phyloP scores from a whole-genome alignment of 2,329 filamentous ascomycete genomes.

The Talaromyces sp. region DNA sequence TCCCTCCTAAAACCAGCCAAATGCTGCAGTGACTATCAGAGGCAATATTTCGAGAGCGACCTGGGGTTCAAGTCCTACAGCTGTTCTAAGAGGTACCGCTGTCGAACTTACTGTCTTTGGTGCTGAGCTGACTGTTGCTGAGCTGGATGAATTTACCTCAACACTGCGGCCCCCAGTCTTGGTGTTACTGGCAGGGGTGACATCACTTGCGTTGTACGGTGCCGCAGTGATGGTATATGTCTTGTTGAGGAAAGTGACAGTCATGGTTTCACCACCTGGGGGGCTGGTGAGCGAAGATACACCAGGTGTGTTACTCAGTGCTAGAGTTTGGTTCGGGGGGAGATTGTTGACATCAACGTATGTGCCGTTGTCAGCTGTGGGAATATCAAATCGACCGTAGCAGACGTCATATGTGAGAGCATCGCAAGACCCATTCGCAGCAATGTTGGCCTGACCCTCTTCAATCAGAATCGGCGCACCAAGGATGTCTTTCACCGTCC shows the following conservation, averaged over 20 bases:
- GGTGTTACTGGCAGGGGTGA: background rate
- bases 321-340: background rate
- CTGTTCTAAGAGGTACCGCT: background rate
- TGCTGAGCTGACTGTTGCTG: background rate
- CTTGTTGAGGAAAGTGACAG: conserved; percentile 5
- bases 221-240: background rate
- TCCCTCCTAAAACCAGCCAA: background rate
- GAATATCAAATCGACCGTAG: background rate
- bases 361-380: conserved; percentile 1
- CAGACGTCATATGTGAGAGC: conserved; percentile 6
- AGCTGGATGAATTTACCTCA: background rate
- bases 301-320: conserved; percentile 1
- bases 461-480: conserved; percentile 1
- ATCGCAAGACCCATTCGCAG: conserved; percentile 6
- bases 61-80: background rate
- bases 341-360: conserved; percentile 10
- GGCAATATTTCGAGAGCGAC: background rate
- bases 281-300: background rate
- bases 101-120: background rate
- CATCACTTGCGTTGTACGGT: background rate
- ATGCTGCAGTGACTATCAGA: background rate
- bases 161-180: background rate
- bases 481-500: background rate
- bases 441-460: conserved; percentile 6
- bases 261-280: background rate